These are phyloP conservation scores for Candida corydali DNA, from an alignment of 805 yeast genomes.

Conservation along the genomic window DNA sequence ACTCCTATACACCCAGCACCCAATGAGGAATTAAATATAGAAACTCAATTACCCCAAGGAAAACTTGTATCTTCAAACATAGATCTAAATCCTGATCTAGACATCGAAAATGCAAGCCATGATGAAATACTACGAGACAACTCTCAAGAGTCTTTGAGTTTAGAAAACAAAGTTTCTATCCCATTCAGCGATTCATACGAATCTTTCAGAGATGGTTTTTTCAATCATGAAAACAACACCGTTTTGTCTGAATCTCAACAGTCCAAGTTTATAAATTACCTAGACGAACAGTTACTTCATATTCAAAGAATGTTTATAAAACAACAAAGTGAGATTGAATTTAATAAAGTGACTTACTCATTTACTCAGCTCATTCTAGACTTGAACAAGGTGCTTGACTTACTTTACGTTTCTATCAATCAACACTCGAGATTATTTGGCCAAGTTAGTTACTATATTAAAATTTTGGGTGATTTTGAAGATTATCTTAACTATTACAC, in stretches of 20 bases:
- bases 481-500: slow-evolving; percentile 32
- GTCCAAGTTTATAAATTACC: slow-evolving; percentile 30
- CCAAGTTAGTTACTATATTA: slow-evolving; percentile 33
- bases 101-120: slow-evolving; percentile 23
- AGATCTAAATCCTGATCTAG: slow-evolving; percentile 38
- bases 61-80: slow-evolving; percentile 19
- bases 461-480: slow-evolving; percentile 34
- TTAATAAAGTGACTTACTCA: slow-evolving; percentile 19
- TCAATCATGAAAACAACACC: background rate
- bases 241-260: slow-evolving; percentile 23
- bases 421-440: slow-evolving; percentile 23
- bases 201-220: slow-evolving; percentile 12
- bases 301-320: slow-evolving; percentile 34
- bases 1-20: slow-evolving; percentile 34
- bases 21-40: slow-evolving; percentile 28
- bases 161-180: slow-evolving; percentile 15
- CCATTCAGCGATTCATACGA: slow-evolving; percentile 29
- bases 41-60: slow-evolving; percentile 20
- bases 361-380: slow-evolving; percentile 23
- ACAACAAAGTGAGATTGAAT: slow-evolving; percentile 26
- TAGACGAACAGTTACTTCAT: slow-evolving; percentile 31
- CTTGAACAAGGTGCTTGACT: slow-evolving; percentile 20
- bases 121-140: slow-evolving; percentile 3
- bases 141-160: slow-evolving; percentile 1
- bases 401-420: slow-evolving; percentile 32